phyloP scores from a whole-genome alignment of 164 flowering plant genomes.

The Berberis vulgaris region DNA sequence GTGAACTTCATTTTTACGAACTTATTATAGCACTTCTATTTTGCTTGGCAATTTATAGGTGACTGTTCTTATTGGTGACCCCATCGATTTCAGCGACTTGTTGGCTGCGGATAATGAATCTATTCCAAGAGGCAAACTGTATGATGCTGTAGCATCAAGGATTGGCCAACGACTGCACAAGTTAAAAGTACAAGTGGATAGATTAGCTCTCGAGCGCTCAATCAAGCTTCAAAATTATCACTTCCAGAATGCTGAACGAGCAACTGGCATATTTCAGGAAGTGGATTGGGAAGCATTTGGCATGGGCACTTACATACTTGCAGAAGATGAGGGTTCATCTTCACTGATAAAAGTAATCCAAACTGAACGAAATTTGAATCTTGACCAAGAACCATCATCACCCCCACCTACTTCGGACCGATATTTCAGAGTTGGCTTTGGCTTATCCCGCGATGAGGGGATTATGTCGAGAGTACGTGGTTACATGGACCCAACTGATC shows the following conservation, averaged over 20 bases:
- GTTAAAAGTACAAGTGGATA: conserved; percentile 64
- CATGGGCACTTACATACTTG: conserved; percentile 25
- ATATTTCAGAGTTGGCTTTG: conserved; percentile 19
- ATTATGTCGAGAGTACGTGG: conserved; percentile 52
- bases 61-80: conserved; percentile 68
- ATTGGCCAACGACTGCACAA: conserved; percentile 49
- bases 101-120: conserved; percentile 23
- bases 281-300: conserved; percentile 91
- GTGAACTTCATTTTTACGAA: neutral
- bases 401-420: conserved; percentile 19
- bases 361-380: conserved; percentile 7
- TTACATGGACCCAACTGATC: conserved; percentile 45
- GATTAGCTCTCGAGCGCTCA: conserved; percentile 44
- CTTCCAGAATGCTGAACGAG: conserved; percentile 22
- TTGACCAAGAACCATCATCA: conserved; percentile 6
- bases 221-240: conserved; percentile 15
- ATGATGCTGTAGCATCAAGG: conserved; percentile 74
- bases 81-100: conserved; percentile 74
- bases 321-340: conserved; percentile 15
- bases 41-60: conserved; percentile 4
- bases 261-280: conserved; percentile 49
- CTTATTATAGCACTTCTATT: neutral
- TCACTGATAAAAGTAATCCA: conserved; percentile 7
- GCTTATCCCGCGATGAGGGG: conserved; percentile 40
- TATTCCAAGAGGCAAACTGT: conserved; percentile 46